Conservation (phyloP, 83 land plant species). For the Larix sibirica region DNA sequence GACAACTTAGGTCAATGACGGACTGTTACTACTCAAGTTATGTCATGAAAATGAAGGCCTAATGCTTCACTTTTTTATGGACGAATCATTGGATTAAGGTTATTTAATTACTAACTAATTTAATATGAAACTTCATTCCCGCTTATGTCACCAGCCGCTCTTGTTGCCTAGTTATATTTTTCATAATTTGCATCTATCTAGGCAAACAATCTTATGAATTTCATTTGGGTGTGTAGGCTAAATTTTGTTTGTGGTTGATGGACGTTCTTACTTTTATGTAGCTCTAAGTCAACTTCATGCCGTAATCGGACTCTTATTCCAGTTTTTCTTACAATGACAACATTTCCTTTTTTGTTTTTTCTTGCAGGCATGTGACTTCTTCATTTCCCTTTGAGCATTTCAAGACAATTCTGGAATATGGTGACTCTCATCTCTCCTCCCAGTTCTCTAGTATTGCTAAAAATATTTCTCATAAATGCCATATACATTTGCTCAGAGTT, state of each 20-base stretch:
- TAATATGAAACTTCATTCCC: too few species aligned
- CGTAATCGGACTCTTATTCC: background rate
- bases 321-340: background rate
- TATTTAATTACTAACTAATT: too few species aligned
- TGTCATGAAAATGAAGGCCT: too few species aligned
- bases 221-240: background rate
- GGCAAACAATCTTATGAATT: background rate
- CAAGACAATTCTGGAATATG: constrained; percentile 53
- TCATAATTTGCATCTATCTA: background rate
- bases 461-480: constrained; percentile 14
- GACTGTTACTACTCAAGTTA: too few species aligned
- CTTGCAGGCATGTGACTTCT: constrained; percentile 33
- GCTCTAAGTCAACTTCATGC: background rate
- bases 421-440: constrained; percentile 41
- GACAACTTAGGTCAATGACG: too few species aligned
- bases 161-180: background rate
- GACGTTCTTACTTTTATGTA: background rate
- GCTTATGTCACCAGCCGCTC: background rate
- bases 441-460: constrained; percentile 20
- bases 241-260: background rate
- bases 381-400: constrained; percentile 45
- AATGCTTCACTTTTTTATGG: too few species aligned
- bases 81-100: too few species aligned
- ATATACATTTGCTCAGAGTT: constrained; percentile 37
- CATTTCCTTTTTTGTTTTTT: background rate